Conservation (phyloP, 345 rosid genomes). For the Clausena lansium region DNA sequence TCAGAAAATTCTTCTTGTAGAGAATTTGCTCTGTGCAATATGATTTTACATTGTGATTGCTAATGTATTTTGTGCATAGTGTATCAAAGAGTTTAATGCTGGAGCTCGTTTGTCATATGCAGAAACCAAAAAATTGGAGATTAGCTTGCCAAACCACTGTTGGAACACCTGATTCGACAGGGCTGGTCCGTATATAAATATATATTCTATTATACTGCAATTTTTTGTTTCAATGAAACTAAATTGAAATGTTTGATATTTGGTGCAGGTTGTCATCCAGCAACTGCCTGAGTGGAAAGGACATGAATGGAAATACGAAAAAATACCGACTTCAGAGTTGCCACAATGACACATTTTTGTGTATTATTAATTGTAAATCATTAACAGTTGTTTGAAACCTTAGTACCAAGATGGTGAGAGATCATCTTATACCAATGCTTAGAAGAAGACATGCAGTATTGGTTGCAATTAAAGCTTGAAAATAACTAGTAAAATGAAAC, state of each 20-base stretch:
- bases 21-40: background rate
- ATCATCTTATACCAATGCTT: background rate
- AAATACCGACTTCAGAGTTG: slow-evolving; percentile 2
- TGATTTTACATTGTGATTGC: background rate
- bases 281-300: slow-evolving; percentile 95
- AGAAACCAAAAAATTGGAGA: slow-evolving; percentile 91
- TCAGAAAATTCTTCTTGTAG: background rate
- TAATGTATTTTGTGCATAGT: background rate
- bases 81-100: background rate
- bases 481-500: background rate
- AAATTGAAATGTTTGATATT: background rate
- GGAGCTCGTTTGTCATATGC: slow-evolving; percentile 15
- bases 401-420: background rate
- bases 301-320: slow-evolving; percentile 77
- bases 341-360: background rate
- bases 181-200: slow-evolving; percentile 51
- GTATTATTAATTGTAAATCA: background rate
- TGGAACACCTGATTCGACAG: slow-evolving; percentile 71
- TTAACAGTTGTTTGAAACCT: background rate
- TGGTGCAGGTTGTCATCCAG: slow-evolving; percentile 72
- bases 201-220: background rate
- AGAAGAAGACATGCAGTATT: background rate
- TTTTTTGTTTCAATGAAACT: background rate
- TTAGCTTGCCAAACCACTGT: slow-evolving; percentile 91
- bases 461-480: background rate